Evolutionary conservation across 2,329 filamentous ascomycete species (phyloP).

Genomic region (Neocucurbitaria cava): DNA sequence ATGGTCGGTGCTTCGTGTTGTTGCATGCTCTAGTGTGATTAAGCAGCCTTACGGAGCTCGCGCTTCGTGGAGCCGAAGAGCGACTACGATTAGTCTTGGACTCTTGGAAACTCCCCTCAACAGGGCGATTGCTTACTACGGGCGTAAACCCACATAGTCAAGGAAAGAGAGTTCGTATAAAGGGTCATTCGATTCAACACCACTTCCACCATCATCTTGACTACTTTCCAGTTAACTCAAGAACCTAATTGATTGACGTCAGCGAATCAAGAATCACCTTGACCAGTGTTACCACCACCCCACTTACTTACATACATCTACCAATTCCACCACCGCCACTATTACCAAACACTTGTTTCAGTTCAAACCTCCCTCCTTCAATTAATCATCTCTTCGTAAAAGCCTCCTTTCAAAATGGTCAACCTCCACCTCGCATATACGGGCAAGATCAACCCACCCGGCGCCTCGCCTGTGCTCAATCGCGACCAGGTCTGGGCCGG

Average conservation of each 20-base stretch:
- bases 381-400: background rate
- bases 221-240: background rate
- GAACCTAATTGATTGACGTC: background rate
- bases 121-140: background rate
- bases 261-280: background rate
- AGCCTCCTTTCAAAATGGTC: slow-evolving; percentile 40
- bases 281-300: no score
- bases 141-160: background rate
- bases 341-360: background rate
- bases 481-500: slow-evolving; percentile 52
- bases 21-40: background rate
- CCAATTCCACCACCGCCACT: background rate
- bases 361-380: background rate
- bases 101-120: background rate
- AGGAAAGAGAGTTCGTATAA: background rate
- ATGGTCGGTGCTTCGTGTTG: slow-evolving; percentile 2
- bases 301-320: background rate
- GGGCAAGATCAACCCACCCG: slow-evolving; percentile 53
- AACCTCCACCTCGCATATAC: slow-evolving; percentile 52
- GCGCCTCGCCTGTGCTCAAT: slow-evolving; percentile 47
- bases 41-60: slow-evolving; percentile 8
- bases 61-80: slow-evolving; percentile 13
- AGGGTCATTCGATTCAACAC: background rate
- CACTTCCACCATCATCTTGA: background rate
- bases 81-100: background rate